These are phyloP conservation scores for Plenodomus biglobosus DNA, from an alignment of 2,329 filamentous ascomycete species.

Conservation along the genomic window DNA sequence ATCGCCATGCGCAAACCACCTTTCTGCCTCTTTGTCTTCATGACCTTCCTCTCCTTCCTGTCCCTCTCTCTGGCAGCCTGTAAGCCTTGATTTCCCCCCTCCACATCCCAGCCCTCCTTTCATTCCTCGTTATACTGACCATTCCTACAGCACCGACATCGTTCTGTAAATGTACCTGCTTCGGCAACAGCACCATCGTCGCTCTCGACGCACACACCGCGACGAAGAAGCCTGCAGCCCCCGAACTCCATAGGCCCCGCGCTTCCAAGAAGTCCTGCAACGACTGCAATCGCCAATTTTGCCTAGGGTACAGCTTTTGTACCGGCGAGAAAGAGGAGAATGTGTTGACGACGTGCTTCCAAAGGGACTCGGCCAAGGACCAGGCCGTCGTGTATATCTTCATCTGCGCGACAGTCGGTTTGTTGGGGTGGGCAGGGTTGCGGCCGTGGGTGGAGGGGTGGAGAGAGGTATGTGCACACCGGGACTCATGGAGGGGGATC, in stretches of 20 bases:
- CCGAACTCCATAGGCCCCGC: slow-evolving; percentile 27
- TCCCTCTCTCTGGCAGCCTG: slow-evolving; percentile 48
- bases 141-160: slow-evolving; percentile 54
- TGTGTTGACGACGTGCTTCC: slow-evolving; percentile 67
- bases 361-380: slow-evolving; percentile 68
- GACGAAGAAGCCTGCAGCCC: slow-evolving; percentile 23
- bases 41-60: slow-evolving; percentile 40
- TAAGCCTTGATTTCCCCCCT: slow-evolving; percentile 28
- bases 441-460: slow-evolving; percentile 62
- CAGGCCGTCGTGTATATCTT: slow-evolving; percentile 67
- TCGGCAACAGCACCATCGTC: slow-evolving; percentile 68
- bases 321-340: slow-evolving; percentile 64
- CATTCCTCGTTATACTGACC: background rate
- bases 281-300: slow-evolving; percentile 69
- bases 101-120: background rate
- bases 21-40: slow-evolving; percentile 25
- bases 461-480: slow-evolving; percentile 50
- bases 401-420: slow-evolving; percentile 62
- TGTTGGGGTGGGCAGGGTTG: slow-evolving; percentile 62
- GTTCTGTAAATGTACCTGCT: slow-evolving; percentile 73
- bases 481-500: background rate
- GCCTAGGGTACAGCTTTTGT: slow-evolving; percentile 63
- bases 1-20: slow-evolving; percentile 27
- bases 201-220: slow-evolving; percentile 55
- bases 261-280: slow-evolving; percentile 57